Base-by-base conservation (phyloP, 1,284 basidiomycete genomes). In the Ustilago lituana region DNA sequence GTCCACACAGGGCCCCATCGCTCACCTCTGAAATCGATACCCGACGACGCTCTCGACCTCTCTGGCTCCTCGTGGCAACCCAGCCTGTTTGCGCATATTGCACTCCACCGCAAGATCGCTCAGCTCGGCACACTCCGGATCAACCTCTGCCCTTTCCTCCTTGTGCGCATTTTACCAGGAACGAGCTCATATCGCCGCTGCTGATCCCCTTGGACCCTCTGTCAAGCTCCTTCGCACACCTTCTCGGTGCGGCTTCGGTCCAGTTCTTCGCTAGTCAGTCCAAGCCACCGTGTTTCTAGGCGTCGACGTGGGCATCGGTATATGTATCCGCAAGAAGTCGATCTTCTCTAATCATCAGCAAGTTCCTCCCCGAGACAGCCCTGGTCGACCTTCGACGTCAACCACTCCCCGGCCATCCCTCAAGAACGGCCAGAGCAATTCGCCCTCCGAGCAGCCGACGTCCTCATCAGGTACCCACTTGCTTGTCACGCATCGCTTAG, bases 1-100 rank as follows among this genome's bases (percentile, higher is more conserved):
- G 19, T 35, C 43, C 47, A 45, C 27, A 26, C 5, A n/a, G n/a
- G n/a, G 22, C 33, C 31, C 19, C 26, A 14, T 22, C 23, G 22
- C 10, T 41, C 9, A 22, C 27, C 33, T 26, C 53, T 48, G 48
- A 58, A 53, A 57, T 64, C 61, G 61, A 64, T 64, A 53, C 17
- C 49, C 61, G 49, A 20, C 32, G 26, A n/a, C n/a, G n/a, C n/a
- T n/a, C n/a, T n/a, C n/a, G n/a, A n/a, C n/a, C n/a, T n/a, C 22
- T 20, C 32, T 29, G 14, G 31, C 26, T 11, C 32, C 37, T 17
- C 31, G 20, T 32, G 29, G 33, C 32, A 24, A 12, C 39, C 20
- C 20, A 37, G 39, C 40, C 35, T 40, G 35, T 38, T 35, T 33
- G 51, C 52, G 26, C 32, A n/a, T n/a, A n/a, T 41, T 22, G 29